Conservation (phyloP, 1,284 basidiomycete genomes). For the Lentinula novae-zelandiae region DNA sequence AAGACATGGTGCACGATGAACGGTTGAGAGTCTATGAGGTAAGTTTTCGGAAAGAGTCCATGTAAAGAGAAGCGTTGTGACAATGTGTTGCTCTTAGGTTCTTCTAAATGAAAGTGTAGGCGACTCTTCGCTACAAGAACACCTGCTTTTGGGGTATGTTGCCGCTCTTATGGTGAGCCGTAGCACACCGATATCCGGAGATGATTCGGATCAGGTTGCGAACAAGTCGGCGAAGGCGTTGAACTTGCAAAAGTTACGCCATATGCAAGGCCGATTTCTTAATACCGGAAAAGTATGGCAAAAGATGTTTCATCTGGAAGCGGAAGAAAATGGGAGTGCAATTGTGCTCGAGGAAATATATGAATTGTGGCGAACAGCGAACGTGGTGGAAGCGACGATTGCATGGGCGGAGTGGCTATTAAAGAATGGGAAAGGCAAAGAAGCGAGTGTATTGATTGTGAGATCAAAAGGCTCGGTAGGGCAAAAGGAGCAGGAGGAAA, state of each 20-base stretch:
- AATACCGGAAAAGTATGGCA: constrained; percentile 43
- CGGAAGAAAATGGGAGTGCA: constrained; percentile 21
- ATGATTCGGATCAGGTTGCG: constrained; percentile 26
- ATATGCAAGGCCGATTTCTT: constrained; percentile 38
- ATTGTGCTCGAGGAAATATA: constrained; percentile 35
- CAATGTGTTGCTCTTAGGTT: constrained; percentile 26
- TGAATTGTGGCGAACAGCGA: constrained; percentile 38
- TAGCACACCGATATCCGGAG: constrained; percentile 19
- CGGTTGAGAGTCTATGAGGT: constrained; percentile 35
- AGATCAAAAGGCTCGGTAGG: constrained; percentile 22
- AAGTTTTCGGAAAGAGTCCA: constrained; percentile 1
- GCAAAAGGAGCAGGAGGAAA: constrained; percentile 19
- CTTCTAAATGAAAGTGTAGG: constrained; percentile 48
- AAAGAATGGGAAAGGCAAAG: constrained; percentile 32
- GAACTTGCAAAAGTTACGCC: constrained; percentile 32
- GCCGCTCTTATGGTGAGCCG: constrained; percentile 25
- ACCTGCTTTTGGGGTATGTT: constrained; percentile 43
- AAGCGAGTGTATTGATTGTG: constrained; percentile 31
- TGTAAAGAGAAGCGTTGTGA: neutral
- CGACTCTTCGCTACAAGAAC: constrained; percentile 41
- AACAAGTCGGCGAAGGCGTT: neutral
- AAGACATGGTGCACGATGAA: constrained; percentile 20
- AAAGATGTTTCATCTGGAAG: constrained; percentile 33
- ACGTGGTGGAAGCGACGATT: constrained; percentile 34
- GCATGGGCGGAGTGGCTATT: constrained; percentile 47